Conservation (phyloP, 495 filamentous ascomycete species). For the Neurospora sp. region DNA sequence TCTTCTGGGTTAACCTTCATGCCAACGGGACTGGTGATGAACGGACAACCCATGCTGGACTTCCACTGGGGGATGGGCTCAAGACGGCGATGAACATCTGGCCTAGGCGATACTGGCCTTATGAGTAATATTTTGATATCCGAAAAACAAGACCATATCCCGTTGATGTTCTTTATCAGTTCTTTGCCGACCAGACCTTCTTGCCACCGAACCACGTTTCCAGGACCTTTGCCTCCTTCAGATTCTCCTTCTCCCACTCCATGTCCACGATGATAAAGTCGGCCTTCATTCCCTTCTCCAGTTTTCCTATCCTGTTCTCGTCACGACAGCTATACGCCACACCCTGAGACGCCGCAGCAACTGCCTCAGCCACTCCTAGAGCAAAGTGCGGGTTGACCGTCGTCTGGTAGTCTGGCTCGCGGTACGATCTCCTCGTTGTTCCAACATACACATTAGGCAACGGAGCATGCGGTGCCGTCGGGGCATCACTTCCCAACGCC, state of each 20-base stretch:
- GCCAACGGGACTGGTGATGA: conserved; percentile 36
- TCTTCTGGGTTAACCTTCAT: conserved; percentile 46
- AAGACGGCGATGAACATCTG: conserved; percentile 52
- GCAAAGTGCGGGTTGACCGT: conserved; percentile 45
- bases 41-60: conserved; percentile 39
- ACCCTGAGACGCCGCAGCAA: conserved; percentile 46
- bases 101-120: conserved; percentile 30
- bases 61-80: conserved; percentile 34
- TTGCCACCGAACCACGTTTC: conserved; percentile 49
- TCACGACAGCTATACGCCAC: conserved; percentile 50
- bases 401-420: conserved; percentile 36
- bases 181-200: conserved; percentile 31
- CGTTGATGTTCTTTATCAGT: not conserved
- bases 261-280: conserved; percentile 52
- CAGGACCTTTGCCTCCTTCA: conserved; percentile 40
- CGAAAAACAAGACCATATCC: not conserved
- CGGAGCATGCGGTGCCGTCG: conserved; percentile 48
- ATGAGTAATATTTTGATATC: conserved; percentile 1
- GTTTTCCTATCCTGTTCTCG: conserved; percentile 38
- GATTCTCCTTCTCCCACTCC: conserved; percentile 39
- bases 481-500: conserved; percentile 51
- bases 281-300: conserved; percentile 41
- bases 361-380: conserved; percentile 38
- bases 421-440: conserved; percentile 45
- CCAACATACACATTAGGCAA: conserved; percentile 50